A percentile compares a stretch with the other conserved stretches of the same genome.
Evolutionary conservation across 768 basidiomycete genomes (phyloP).

Genomic region (Suillus sp.): DNA sequence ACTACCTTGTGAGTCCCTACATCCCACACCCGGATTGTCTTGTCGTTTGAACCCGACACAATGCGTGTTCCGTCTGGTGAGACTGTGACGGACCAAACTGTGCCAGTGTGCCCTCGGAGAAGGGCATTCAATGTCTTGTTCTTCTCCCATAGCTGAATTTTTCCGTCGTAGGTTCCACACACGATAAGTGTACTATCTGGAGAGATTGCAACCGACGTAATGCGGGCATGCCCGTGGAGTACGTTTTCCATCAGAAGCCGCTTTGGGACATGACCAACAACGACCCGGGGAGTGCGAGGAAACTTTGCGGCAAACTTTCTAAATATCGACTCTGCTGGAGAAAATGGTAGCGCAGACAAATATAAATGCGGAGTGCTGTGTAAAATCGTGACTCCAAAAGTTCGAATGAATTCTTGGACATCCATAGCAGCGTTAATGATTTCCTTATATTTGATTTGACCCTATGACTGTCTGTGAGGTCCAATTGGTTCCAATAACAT

Average conservation of each 20-base stretch:
- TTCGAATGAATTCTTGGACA: slow-evolving; percentile 14
- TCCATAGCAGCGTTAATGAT: slow-evolving; percentile 8
- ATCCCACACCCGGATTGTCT: slow-evolving; percentile 12
- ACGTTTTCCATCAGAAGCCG: not conserved
- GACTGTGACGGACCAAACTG: not conserved
- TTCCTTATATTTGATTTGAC: not conserved
- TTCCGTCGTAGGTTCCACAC: not conserved
- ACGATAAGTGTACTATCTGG: not conserved
- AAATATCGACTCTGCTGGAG: slow-evolving; percentile 24
- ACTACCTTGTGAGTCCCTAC: too few relatives aligned
- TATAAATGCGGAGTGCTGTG: slow-evolving; percentile 29
- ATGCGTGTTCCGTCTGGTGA: not conserved
- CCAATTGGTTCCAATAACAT: not conserved
- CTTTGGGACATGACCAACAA: not conserved
- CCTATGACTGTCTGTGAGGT: not conserved
- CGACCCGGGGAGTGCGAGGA: not conserved
- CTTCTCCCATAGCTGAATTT: not conserved
- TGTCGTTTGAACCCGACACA: slow-evolving; percentile 15
- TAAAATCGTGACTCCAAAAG: slow-evolving; percentile 15
- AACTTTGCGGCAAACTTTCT: not conserved
- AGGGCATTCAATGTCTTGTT: not conserved
- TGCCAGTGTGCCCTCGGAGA: not conserved
- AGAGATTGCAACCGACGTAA: not conserved
- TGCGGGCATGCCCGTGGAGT: too few relatives aligned
- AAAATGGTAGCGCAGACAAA: slow-evolving; percentile 28